Evolutionary conservation across 176 grass and related monocot species (phyloP).

Genomic region (Phyllostachys edulis): DNA sequence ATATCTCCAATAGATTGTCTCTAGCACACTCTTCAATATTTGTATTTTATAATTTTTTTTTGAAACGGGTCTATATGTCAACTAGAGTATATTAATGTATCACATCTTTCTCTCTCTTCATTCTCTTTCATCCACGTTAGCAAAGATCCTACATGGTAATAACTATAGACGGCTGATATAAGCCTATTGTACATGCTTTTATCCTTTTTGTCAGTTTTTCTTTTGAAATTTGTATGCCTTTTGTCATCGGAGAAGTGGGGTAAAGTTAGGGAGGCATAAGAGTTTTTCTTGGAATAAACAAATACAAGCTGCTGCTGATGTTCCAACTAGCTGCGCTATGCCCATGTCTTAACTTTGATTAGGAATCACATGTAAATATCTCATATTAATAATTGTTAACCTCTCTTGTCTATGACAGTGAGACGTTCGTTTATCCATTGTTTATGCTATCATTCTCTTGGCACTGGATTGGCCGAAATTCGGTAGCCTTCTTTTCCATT

Average conservation of each 20-base stretch:
- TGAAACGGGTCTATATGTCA: too few relatives aligned
- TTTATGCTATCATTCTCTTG: conserved; percentile 29
- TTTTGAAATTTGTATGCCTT: background rate
- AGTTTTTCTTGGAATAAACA: background rate
- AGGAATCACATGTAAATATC: background rate
- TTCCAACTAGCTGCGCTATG: conserved; percentile 26
- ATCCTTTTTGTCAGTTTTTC: background rate
- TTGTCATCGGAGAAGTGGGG: background rate
- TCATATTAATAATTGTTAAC: conserved; percentile 18
- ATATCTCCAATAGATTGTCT: too few relatives aligned
- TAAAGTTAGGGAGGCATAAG: background rate
- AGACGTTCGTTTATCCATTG: background rate
- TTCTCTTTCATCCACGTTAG: too few relatives aligned
- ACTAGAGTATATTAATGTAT: too few relatives aligned
- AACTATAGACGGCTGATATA: too few relatives aligned
- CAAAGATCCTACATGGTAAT: too few relatives aligned
- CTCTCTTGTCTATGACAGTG: background rate
- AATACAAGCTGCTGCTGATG: conserved; percentile 12
- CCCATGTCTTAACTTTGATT: conserved; percentile 4
- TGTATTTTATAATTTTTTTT: too few relatives aligned
- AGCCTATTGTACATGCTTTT: too few relatives aligned
- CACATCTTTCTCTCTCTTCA: too few relatives aligned
- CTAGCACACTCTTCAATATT: too few relatives aligned
- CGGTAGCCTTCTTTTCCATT: background rate
- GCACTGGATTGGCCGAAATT: background rate